Evolutionary conservation across 768 basidiomycete species (phyloP).

Genomic region (Termitomyces sp.): DNA sequence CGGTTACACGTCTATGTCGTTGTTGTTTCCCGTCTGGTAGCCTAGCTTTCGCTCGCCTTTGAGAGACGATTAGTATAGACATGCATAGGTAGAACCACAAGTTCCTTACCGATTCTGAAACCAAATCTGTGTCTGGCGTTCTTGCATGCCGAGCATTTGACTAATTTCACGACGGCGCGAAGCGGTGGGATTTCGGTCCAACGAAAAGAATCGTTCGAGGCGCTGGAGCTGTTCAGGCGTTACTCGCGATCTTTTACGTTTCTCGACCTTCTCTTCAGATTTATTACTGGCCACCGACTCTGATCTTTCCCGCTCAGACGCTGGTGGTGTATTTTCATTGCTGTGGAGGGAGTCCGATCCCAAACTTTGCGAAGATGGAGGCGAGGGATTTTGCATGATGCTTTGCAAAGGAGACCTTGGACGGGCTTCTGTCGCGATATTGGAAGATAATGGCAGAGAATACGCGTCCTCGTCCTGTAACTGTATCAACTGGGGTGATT

Average conservation of each 20-base stretch:
- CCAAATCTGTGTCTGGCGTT: slow-evolving; percentile 88
- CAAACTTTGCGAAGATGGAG: slow-evolving; percentile 8
- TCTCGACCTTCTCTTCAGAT: slow-evolving; percentile 54
- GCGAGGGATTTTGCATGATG: background rate
- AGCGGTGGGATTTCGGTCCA: slow-evolving; percentile 69
- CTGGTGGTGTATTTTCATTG: slow-evolving; percentile 27
- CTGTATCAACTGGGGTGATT: slow-evolving; percentile 11
- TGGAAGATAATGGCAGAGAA: slow-evolving; percentile 6
- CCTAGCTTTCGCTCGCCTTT: slow-evolving; percentile 82
- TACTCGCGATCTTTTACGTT: slow-evolving; percentile 73
- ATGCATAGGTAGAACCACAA: background rate
- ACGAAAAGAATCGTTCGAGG: slow-evolving; percentile 63
- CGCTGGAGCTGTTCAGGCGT: slow-evolving; percentile 77
- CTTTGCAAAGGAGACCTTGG: slow-evolving; percentile 13
- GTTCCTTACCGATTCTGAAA: slow-evolving; percentile 71
- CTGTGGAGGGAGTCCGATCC: slow-evolving; percentile 20
- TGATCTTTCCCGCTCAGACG: slow-evolving; percentile 29
- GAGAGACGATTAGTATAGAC: background rate
- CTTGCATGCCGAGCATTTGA: slow-evolving; percentile 71
- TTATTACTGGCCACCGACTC: slow-evolving; percentile 20
- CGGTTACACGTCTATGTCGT: slow-evolving; percentile 28
- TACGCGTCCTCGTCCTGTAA: background rate
- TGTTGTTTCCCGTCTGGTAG: slow-evolving; percentile 54
- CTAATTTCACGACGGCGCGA: slow-evolving; percentile 69
- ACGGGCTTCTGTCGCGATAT: slow-evolving; percentile 9